phyloP scores from a whole-genome alignment of 768 basidiomycete genomes.

The Peribolospora kevripleyi region DNA sequence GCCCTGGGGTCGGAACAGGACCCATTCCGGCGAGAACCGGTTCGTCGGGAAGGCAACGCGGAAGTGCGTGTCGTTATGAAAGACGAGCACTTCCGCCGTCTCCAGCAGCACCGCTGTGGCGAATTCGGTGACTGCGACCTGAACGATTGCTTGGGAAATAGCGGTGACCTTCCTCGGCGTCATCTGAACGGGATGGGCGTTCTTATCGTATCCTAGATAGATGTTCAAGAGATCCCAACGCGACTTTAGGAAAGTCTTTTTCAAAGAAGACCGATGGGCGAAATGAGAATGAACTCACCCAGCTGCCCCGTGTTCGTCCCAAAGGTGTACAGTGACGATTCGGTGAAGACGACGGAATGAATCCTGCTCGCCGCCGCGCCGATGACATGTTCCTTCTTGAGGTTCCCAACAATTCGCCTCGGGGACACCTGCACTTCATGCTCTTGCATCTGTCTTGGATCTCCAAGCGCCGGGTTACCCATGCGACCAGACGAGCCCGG shows the following conservation, averaged over 20 bases:
- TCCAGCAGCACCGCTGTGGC: constrained; percentile 57
- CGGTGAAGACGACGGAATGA: constrained; percentile 57
- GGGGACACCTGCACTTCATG: constrained; percentile 45
- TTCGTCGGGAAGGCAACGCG: constrained; percentile 63
- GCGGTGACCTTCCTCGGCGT: constrained; percentile 56
- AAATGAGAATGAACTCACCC: constrained; percentile 24
- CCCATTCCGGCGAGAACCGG: constrained; percentile 47
- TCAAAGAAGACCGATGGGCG: neutral
- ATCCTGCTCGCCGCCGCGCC: constrained; percentile 72
- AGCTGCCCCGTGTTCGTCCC: constrained; percentile 83
- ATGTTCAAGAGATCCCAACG: neutral
- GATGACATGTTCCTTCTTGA: constrained; percentile 51
- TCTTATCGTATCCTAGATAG: constrained; percentile 45
- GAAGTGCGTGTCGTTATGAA: constrained; percentile 50
- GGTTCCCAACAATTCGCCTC: constrained; percentile 41
- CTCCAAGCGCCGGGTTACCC: constrained; percentile 8
- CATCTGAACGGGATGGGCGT: constrained; percentile 46
- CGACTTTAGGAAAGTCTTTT: neutral
- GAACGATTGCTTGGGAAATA: constrained; percentile 41
- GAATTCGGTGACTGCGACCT: constrained; percentile 52
- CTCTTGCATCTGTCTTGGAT: constrained; percentile 4
- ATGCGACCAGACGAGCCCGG: neutral
- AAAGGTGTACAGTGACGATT: constrained; percentile 33
- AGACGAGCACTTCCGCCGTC: constrained; percentile 57
- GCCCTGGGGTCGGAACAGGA: constrained; percentile 39